These are phyloP conservation scores for Aphanomyces astaci DNA, from an alignment of 352 stramenopile species.

Conservation along the genomic window DNA sequence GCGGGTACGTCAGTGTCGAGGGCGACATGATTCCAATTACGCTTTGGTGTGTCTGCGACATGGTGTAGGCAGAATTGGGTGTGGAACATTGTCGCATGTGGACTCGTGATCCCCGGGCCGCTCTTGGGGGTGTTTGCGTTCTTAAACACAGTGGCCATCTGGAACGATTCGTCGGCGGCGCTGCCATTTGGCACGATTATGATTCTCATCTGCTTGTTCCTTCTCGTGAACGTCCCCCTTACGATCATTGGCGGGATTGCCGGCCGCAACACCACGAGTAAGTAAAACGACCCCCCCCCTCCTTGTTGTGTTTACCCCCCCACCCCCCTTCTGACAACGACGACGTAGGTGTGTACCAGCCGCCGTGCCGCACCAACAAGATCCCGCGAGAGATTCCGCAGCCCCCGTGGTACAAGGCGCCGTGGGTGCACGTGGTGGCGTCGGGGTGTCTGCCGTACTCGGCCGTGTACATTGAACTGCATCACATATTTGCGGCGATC, in stretches of 20 bases:
- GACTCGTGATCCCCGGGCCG: slow-evolving; percentile 87
- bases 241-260: slow-evolving; percentile 91
- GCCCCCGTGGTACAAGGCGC: slow-evolving; percentile 82
- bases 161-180: slow-evolving; percentile 92
- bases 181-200: slow-evolving; percentile 95
- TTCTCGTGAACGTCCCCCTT: slow-evolving; percentile 90
- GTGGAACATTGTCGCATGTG: slow-evolving; percentile 89
- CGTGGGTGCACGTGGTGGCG: slow-evolving; percentile 83
- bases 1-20: slow-evolving; percentile 47
- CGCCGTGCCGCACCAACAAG: slow-evolving; percentile 94
- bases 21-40: no score
- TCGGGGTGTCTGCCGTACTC: slow-evolving; percentile 96
- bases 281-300: no score
- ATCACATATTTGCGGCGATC: slow-evolving; percentile 97
- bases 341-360: slow-evolving; percentile 72
- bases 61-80: slow-evolving; percentile 83
- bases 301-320: no score
- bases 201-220: slow-evolving; percentile 88
- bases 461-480: slow-evolving; percentile 97
- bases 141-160: slow-evolving; percentile 93
- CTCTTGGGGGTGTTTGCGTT: slow-evolving; percentile 90
- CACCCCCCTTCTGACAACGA: no score
- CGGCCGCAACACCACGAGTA: slow-evolving; percentile 87
- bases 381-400: slow-evolving; percentile 91
- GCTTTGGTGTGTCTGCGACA: not conserved